phyloP scores from a whole-genome alignment of 805 yeast genomes.

The Yamadazyma sp. region DNA sequence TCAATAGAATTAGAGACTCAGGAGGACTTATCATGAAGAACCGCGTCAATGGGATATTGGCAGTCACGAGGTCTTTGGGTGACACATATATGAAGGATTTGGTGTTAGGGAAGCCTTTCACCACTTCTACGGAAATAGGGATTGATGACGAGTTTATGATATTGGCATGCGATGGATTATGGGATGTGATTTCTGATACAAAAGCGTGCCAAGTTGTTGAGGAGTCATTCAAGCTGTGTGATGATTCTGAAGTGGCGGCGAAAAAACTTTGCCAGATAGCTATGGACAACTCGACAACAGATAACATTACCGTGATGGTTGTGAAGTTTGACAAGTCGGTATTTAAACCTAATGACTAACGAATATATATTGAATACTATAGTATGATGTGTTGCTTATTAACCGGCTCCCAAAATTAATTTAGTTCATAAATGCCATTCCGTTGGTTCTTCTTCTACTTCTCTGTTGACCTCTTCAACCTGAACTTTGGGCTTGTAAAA shows the following conservation, averaged over 20 bases:
- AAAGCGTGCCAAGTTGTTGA: constrained; percentile 75
- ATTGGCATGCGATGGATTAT: constrained; percentile 92
- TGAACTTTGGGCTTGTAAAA: constrained; percentile 41
- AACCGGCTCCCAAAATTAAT: no score
- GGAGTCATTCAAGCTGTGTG: constrained; percentile 38
- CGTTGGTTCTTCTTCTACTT: constrained; percentile 1
- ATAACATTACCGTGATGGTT: constrained; percentile 92
- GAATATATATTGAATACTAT: constrained; percentile 7
- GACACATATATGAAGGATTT: constrained; percentile 88
- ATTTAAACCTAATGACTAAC: constrained; percentile 25
- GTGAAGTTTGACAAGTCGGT: constrained; percentile 53
- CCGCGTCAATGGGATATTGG: constrained; percentile 93
- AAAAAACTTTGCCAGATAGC: constrained; percentile 69
- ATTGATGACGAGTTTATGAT: constrained; percentile 74
- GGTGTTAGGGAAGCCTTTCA: constrained; percentile 88
- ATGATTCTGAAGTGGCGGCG: constrained; percentile 65
- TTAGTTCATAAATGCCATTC: constrained; percentile 1
- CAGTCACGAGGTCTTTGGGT: constrained; percentile 91
- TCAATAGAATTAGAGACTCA: constrained; percentile 65
- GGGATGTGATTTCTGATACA: constrained; percentile 91
- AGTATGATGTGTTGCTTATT: not conserved
- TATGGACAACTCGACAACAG: constrained; percentile 75
- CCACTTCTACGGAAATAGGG: constrained; percentile 78
- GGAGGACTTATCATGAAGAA: constrained; percentile 91
- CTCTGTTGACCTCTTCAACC: not conserved